Evolutionary conservation across 371 early-diverging fungal genomes (phyloP).

Genomic region (Mucor indicus): DNA sequence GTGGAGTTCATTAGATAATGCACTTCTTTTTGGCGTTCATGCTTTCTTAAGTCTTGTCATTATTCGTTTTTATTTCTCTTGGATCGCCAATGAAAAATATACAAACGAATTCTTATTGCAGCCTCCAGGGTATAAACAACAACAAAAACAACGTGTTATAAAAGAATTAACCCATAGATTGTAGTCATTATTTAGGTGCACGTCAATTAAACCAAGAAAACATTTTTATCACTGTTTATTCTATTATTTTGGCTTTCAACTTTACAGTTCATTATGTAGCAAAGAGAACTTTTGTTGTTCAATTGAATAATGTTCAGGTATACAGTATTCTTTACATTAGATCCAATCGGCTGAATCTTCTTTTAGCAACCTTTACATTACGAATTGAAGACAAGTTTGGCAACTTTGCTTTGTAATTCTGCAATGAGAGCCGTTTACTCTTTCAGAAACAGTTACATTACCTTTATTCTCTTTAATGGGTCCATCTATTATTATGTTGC

Average conservation of each 20-base stretch:
- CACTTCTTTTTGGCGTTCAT: constrained; percentile 2
- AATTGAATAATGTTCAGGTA: constrained; percentile 45
- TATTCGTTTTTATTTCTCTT: constrained; percentile 13
- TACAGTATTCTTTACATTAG: neutral
- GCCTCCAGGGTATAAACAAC: constrained; percentile 12
- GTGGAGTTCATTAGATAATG: constrained; percentile 8
- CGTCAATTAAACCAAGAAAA: constrained; percentile 42
- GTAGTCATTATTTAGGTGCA: constrained; percentile 30
- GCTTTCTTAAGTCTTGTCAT: neutral
- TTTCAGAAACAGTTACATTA: constrained; percentile 20
- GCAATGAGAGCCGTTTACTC: constrained; percentile 11
- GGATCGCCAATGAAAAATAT: constrained; percentile 11
- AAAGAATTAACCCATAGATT: neutral
- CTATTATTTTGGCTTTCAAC: constrained; percentile 23
- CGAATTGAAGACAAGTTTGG: constrained; percentile 28
- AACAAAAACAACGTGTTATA: neutral
- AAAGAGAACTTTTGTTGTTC: constrained; percentile 23
- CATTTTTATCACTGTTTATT: constrained; percentile 39
- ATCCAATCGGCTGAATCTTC: neutral
- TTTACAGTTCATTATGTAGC: constrained; percentile 31
- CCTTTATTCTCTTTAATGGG: constrained; percentile 25
- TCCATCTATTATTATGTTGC: constrained; percentile 29
- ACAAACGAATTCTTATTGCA: constrained; percentile 1
- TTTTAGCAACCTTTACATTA: constrained; percentile 26
- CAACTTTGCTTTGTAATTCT: constrained; percentile 14